These are phyloP conservation scores for Tricholoma bakamatsutake DNA, from an alignment of 768 basidiomycete species.

Conservation along the genomic window DNA sequence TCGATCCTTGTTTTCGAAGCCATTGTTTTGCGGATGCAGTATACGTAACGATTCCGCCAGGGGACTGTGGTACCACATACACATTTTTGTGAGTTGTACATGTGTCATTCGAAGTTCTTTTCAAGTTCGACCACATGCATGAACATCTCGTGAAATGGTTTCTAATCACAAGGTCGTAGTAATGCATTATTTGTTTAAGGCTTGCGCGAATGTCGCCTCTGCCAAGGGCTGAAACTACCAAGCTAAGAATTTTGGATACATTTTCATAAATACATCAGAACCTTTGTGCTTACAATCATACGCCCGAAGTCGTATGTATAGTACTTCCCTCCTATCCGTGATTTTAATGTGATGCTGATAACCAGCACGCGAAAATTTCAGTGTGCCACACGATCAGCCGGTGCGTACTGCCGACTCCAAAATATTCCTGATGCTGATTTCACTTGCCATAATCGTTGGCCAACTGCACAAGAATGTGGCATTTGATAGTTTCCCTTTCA, in stretches of 20 bases:
- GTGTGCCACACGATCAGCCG: background rate
- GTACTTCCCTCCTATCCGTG: background rate
- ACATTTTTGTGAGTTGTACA: background rate
- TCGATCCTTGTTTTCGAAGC: background rate
- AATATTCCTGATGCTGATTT: background rate
- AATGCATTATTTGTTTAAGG: background rate
- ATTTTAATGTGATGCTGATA: background rate
- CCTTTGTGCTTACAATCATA: too few species aligned
- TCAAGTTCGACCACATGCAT: background rate
- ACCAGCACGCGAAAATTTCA: background rate
- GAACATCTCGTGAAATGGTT: background rate
- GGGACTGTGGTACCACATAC: background rate
- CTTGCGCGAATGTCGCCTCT: too few species aligned
- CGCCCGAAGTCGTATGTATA: too few species aligned
- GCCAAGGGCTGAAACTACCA: too few species aligned
- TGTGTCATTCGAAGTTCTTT: background rate
- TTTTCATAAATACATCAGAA: too few species aligned
- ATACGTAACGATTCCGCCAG: background rate
- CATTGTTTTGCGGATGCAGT: background rate
- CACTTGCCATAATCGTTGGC: background rate
- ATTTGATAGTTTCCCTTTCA: too few species aligned
- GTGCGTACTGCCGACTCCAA: background rate
- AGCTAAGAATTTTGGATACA: too few species aligned
- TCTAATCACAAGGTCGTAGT: background rate
- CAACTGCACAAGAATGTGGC: background rate